A percentile compares a stretch with the other conserved stretches of the same genome.
phyloP scores from a whole-genome alignment of 495 filamentous ascomycete genomes.

The Lophiotrema nucula region DNA sequence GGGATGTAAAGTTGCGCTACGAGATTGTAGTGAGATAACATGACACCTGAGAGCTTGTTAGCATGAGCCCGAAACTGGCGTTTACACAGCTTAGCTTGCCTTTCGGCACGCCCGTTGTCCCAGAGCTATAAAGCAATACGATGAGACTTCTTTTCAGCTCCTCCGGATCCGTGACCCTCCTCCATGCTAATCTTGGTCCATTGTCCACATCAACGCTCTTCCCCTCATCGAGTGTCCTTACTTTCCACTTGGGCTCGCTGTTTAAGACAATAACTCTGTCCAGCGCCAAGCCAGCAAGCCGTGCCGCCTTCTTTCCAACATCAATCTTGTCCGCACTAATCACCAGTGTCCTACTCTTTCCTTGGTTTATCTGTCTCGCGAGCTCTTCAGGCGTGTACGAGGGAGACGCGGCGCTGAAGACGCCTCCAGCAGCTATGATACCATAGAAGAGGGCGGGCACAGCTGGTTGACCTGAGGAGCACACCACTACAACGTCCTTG shows the following conservation, averaged over 20 bases:
- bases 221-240: conserved; percentile 13
- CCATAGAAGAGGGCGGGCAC: conserved; percentile 50
- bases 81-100: too few relatives aligned
- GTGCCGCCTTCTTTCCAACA: conserved; percentile 29
- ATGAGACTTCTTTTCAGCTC: conserved; percentile 40
- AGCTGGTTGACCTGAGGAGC: conserved; percentile 51
- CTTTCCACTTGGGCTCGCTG: conserved; percentile 21
- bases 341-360: conserved; percentile 29
- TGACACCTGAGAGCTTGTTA: conserved; percentile 38
- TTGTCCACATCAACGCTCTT: conserved; percentile 28
- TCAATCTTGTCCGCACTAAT: conserved; percentile 28
- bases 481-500: conserved; percentile 53
- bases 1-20: conserved; percentile 36
- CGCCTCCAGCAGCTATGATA: conserved; percentile 51
- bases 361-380: conserved; percentile 45
- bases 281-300: conserved; percentile 18
- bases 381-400: conserved; percentile 47
- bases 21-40: conserved; percentile 43
- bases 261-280: conserved; percentile 29
- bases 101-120: conserved; percentile 48
- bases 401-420: conserved; percentile 49
- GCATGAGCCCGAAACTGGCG: too few relatives aligned
- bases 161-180: conserved; percentile 46
- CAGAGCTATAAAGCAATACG: conserved; percentile 40
- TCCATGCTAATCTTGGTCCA: conserved; percentile 42